Base-by-base conservation (phyloP, 768 basidiomycete species). In the Zangia roseola region DNA sequence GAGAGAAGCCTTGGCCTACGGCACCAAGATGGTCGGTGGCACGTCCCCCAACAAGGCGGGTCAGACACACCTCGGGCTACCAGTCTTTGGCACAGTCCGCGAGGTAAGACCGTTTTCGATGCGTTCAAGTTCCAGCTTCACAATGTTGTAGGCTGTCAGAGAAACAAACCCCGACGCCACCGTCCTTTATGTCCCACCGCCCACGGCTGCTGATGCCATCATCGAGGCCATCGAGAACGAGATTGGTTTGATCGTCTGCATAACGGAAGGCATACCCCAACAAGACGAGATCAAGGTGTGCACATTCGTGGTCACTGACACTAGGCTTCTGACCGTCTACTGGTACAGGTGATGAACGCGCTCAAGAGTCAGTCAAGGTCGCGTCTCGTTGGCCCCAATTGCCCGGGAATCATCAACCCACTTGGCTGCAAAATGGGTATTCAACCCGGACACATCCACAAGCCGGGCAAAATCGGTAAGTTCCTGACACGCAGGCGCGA, bases 341-440 rank as follows among this genome's bases (percentile, higher is more conserved):
- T 34, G 36, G 37, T 25, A 37, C 46, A 93, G 91, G 88, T 99
- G 53, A 84, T 88, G 76, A 89, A 95, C 64, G 97, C 93, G 12
- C 81, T 99, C 58, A 92, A 91, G 69, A 84, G 83, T 63, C 97
- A 99, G 70, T 93, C 86, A 44, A 91, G 88, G 61, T 94, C 92
- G 52, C 87, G 97, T 60, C 87, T 99, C 58, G 91, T 99, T 42
- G 97, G 97, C 17, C 97, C 97, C 34, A 99, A 99, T 72, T 99
- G 97, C 72, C 97, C 97, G 2, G 97, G 97, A 65, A 86, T 99
- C 61, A 97, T 98, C 64, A 94, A 95, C 64, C 94, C 95, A 16
- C 77, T 88, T 34, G 95, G 95, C 19, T 99, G 97, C 78, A 98
- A 98, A 78, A 97, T 99, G 84, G 97, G 97, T 50, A 99, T 99